Base-by-base conservation (phyloP, 257 asterid genomes). In the Solanum okadae region DNA sequence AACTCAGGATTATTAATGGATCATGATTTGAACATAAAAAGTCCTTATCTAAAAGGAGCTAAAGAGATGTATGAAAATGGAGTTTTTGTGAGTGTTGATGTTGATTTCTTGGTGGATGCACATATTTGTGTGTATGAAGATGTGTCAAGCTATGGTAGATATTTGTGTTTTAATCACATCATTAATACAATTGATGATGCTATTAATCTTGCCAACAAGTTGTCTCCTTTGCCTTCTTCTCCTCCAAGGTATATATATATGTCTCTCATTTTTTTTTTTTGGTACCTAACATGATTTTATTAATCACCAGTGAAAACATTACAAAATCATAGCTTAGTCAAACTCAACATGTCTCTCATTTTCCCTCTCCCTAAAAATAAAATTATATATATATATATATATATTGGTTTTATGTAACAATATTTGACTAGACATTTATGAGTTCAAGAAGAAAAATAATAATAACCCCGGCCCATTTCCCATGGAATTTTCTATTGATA, bases 111-210 rank as follows among this genome's bases (percentile, higher is more conserved):
- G 77, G 95, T 94, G 5, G 92, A 95, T 29, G 98, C 98, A 2
- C 99, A 96, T 73, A 92, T 95, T 23, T 93, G 98, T 42, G 97
- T 95, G 7, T 95, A 93, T 42, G 98, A 96, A 93, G 98, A 95
- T 25, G 16, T 93, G 11, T 92, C 98, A 73, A 86, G 98, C 1
- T 95, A 92, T 63, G 99, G 98, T 5, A 92, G 98, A 3, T 96
- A 96, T 92, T 86, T 95, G 3, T 96, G 98, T 83, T 95, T 96
- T 70, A 94, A 95, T 67, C 94, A 88, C 70, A 94, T 91, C 52
- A 90, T 96, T 18, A 94, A 90, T 25, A 77, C 89, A 68, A 88
- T 86, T 22, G 85, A 93, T 42, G 98, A 95, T 18, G 95, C 93
- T 10, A 88, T 91, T 37, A 91, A 94, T 56, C 94, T 96, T 3